Percentiles rank a stretch among this genome's conserved stretches.
Evolutionary conservation across 2,329 filamentous ascomycete species (phyloP).

Genomic region (Achaetomium macrosporum): DNA sequence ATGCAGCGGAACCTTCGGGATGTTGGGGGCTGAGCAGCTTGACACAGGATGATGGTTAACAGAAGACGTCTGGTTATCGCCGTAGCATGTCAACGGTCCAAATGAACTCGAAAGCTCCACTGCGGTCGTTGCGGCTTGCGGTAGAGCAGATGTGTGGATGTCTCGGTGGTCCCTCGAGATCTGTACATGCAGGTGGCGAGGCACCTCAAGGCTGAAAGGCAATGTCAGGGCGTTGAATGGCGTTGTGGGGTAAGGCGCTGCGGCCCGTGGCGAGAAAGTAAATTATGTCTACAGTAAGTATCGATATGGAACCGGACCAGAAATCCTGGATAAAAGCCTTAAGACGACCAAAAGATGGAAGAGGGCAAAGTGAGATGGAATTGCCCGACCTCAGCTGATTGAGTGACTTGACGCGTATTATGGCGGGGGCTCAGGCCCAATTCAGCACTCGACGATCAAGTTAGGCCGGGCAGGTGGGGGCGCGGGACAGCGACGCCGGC

Average conservation of each 20-base stretch:
- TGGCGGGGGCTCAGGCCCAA: conserved; percentile 1
- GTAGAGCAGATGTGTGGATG: not conserved
- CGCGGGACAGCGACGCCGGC: not conserved
- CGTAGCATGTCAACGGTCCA: conserved; percentile 2
- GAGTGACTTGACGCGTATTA: not conserved
- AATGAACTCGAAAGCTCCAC: not conserved
- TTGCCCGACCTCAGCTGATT: not conserved
- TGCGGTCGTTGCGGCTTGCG: conserved; percentile 2
- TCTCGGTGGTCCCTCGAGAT: not conserved
- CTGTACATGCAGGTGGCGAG: not conserved
- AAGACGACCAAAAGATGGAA: not conserved
- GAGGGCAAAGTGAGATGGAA: not conserved
- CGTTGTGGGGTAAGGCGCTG: not conserved
- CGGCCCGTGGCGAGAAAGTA: not conserved
- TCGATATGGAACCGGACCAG: not conserved
- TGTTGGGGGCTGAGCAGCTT: conserved; percentile 15
- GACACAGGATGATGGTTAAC: not conserved
- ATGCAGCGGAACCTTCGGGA: conserved; percentile 14
- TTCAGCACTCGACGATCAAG: conserved; percentile 2
- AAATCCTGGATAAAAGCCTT: not conserved
- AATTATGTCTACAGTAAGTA: not conserved
- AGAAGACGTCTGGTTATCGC: conserved; percentile 7
- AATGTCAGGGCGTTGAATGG: not conserved
- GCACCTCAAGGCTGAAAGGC: not conserved
- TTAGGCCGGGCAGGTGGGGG: conserved; percentile 4